These are phyloP conservation scores for Limonium bicolor DNA, from an alignment of 148 eudicot genomes.

Conservation along the genomic window DNA sequence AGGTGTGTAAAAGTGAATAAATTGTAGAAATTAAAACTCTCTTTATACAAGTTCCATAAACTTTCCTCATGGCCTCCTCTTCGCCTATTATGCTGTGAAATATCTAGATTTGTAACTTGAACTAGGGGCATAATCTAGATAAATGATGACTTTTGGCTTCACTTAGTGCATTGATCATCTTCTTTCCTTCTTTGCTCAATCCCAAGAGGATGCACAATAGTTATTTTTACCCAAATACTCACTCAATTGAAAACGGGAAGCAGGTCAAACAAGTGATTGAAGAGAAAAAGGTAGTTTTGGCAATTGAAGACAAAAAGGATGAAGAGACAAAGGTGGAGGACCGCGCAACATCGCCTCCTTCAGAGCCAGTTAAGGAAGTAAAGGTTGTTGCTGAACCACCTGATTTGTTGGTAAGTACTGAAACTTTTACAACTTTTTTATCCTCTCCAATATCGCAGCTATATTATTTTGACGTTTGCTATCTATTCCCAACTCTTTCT, in stretches of 20 bases:
- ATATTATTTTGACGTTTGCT: neutral
- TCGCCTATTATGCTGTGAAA: neutral
- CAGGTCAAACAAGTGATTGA: conserved; percentile 46
- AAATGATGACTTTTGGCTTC: too few relatives aligned
- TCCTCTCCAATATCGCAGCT: neutral
- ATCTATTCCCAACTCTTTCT: conserved; percentile 8
- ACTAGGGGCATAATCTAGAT: neutral
- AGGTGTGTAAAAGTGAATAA: conserved; percentile 24
- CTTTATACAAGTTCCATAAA: too few relatives aligned
- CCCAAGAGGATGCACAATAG: too few relatives aligned
- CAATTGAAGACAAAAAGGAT: conserved; percentile 49
- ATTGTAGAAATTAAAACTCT: too few relatives aligned
- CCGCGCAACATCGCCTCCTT: conserved; percentile 39
- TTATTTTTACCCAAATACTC: too few relatives aligned
- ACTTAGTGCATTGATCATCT: neutral
- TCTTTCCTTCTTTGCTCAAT: too few relatives aligned
- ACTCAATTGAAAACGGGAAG: too few relatives aligned
- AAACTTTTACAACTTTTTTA: neutral
- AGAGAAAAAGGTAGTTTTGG: conserved; percentile 21
- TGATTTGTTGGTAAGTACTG: conserved; percentile 64
- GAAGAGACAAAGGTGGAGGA: conserved; percentile 40
- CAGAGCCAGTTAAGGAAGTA: conserved; percentile 55
- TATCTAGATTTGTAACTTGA: neutral
- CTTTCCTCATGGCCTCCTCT: neutral
- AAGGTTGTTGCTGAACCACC: conserved; percentile 54